phyloP scores from a whole-genome alignment of 768 basidiomycete genomes.

The Tylopilus sp. region DNA sequence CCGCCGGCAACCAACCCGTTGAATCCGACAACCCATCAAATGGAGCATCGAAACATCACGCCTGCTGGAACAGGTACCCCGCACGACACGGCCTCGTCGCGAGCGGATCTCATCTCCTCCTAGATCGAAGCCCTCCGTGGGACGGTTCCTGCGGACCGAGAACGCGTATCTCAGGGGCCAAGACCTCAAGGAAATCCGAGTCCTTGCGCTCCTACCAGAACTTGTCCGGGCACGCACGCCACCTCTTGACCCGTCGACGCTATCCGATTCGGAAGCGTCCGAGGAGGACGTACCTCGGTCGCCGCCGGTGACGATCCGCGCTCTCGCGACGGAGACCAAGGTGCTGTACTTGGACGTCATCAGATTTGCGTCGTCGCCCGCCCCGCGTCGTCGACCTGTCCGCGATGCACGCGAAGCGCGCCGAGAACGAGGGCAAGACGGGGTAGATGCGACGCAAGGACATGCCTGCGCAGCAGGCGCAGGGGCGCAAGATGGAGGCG shows the following conservation, averaged over 20 bases:
- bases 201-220: constrained; percentile 61
- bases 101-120: constrained; percentile 13
- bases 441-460: constrained; percentile 81
- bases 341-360: constrained; percentile 87
- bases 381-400: constrained; percentile 87
- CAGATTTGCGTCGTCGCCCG: constrained; percentile 74
- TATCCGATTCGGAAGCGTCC: constrained; percentile 63
- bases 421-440: constrained; percentile 41
- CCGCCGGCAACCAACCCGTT: constrained; percentile 45
- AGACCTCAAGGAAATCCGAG: constrained; percentile 78
- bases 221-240: constrained; percentile 56
- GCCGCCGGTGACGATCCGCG: constrained; percentile 53
- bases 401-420: constrained; percentile 48
- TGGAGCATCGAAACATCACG: constrained; percentile 85
- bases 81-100: constrained; percentile 1
- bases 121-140: constrained; percentile 90
- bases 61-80: constrained; percentile 75
- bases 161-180: constrained; percentile 93
- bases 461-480: constrained; percentile 77
- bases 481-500: constrained; percentile 72
- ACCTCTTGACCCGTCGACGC: constrained; percentile 59
- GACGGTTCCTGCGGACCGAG: constrained; percentile 86
- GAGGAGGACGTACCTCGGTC: constrained; percentile 46
- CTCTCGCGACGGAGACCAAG: constrained; percentile 80
- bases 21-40: constrained; percentile 70